Base-by-base conservation (phyloP, 2,329 filamentous ascomycete genomes). In the Coniochaeta sp. region DNA sequence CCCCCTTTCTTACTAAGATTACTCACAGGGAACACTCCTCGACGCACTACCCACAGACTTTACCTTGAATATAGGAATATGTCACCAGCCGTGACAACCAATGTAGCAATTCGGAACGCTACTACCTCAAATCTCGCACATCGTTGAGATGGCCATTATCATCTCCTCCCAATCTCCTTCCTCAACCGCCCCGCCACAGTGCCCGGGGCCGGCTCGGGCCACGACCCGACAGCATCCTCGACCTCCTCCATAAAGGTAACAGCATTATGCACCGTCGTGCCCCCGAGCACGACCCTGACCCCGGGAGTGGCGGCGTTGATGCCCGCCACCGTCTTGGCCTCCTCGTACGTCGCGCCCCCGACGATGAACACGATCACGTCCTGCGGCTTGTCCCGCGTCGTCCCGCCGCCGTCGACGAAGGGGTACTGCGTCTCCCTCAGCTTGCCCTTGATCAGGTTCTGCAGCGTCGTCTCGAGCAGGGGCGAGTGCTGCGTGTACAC, bases 401-500 rank as follows among this genome's bases (percentile, higher is more conserved):
- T 86, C 2, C 90, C 89, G 17, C 89, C 89, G 7, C 91, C 91
- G 66, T 98, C 95, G 5, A 98, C 84, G 70, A 98, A 99, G 0
- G 95, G 96, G 70, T 96, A 98, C 63, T 95, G 86, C 65, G 92
- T 85, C 68, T 96, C 91, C 68, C 87, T 89, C 61, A 99, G 75
- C 32, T 90, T 86, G 0, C 95, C 96, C 71, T 96, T 97, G 77
- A 98, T 93, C 58, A 99, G 79, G 67, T 93, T 93, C 71, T 97
- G 93, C 19, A 99, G 77, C 26, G 92, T 98, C 26, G 84, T 84
- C 72, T 97, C 93, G 17, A 99, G 75, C 24, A 91, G 82, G 0
- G 96, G 92, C 6, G 91, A 96, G 73, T 99, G 95, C 72, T 99
- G 96, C 0, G 95, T 99, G 73, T 99, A 99, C 30, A 99, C 95